phyloP scores from a whole-genome alignment of 305 asterid species.

The Caryopteris hybrid region DNA sequence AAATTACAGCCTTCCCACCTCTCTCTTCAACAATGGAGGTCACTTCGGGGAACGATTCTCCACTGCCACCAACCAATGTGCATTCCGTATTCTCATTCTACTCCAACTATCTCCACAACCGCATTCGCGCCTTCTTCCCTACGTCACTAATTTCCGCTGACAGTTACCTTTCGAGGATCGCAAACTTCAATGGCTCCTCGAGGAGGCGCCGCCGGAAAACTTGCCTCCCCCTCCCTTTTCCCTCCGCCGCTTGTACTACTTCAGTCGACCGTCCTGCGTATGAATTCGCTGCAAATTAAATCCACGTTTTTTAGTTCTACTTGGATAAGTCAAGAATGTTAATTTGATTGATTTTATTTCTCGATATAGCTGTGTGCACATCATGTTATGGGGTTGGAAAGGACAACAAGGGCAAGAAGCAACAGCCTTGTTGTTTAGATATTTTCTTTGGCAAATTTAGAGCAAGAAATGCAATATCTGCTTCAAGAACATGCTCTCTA shows the following conservation, averaged over 20 bases:
- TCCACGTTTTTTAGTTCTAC: background rate
- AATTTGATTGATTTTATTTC: background rate
- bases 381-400: background rate
- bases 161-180: conserved; percentile 31
- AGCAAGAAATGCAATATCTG: background rate
- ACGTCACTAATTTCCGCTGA: conserved; percentile 28
- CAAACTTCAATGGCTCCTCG: conserved; percentile 26
- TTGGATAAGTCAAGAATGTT: background rate
- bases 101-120: conserved; percentile 45
- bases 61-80: conserved; percentile 24
- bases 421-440: background rate
- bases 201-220: conserved; percentile 58
- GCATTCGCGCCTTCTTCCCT: conserved; percentile 42
- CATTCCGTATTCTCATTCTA: conserved; percentile 41
- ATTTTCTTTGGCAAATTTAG: background rate
- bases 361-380: background rate
- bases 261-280: conserved; percentile 51
- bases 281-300: conserved; percentile 8
- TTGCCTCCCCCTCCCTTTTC: conserved; percentile 82
- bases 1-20: background rate
- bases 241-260: conserved; percentile 39
- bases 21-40: conserved; percentile 29
- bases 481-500: background rate
- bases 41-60: conserved; percentile 29
- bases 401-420: background rate